Conservation (phyloP, 176 grass and related monocot species). For the Tuctoria greenei region DNA sequence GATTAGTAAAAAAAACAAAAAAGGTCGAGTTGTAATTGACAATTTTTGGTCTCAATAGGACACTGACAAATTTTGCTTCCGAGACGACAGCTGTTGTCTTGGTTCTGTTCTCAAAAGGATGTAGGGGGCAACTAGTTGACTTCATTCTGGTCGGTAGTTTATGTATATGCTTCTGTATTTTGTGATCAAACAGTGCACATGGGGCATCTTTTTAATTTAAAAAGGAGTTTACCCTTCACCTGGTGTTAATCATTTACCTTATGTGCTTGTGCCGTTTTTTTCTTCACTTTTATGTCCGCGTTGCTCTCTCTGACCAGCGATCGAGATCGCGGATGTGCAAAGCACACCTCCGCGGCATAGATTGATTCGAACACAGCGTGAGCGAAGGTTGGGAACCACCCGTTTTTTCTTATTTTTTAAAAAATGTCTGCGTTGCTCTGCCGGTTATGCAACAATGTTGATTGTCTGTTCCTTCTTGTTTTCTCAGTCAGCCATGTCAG, state of each 20-base stretch:
- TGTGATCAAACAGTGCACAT: not conserved
- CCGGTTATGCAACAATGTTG: not conserved
- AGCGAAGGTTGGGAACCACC: no score
- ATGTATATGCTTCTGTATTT: not conserved
- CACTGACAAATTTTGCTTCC: conserved; percentile 11
- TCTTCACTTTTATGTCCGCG: not conserved
- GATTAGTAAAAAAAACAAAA: not conserved
- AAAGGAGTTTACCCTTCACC: not conserved
- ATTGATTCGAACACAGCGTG: no score
- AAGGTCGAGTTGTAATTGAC: not conserved
- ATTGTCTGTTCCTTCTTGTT: not conserved
- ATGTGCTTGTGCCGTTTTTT: not conserved
- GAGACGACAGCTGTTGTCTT: not conserved
- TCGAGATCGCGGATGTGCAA: no score
- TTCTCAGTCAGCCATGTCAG: not conserved
- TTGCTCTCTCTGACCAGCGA: no score
- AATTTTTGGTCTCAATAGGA: not conserved
- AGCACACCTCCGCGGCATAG: no score
- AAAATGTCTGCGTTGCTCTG: not conserved
- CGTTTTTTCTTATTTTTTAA: not conserved
- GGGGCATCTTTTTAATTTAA: not conserved
- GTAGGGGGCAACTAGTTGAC: conserved; percentile 12
- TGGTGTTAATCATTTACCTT: not conserved
- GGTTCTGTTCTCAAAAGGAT: conserved; percentile 14
- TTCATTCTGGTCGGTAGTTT: not conserved